Evolutionary conservation across 495 filamentous ascomycete genomes (phyloP).

Genomic region (Sabuloglossum arenarium): DNA sequence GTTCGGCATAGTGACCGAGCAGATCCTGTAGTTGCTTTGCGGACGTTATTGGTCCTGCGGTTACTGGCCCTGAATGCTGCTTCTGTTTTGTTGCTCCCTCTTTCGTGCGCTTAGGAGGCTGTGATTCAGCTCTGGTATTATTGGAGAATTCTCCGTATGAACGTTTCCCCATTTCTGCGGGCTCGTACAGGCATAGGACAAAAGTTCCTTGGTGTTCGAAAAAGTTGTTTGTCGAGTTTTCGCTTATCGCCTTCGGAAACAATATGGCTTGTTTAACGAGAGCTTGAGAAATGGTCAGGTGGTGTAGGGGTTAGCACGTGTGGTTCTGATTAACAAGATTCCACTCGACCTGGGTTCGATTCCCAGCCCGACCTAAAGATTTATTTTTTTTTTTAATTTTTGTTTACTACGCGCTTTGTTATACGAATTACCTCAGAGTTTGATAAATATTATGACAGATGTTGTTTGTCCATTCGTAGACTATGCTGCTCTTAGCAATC

Average conservation of each 20-base stretch:
- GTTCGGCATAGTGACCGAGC: slow-evolving; percentile 47
- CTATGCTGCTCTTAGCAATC: too few species aligned
- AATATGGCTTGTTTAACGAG: not conserved
- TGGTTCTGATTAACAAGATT: not conserved
- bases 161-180: not conserved
- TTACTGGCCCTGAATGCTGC: not conserved
- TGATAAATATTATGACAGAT: too few species aligned
- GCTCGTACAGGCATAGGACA: too few species aligned
- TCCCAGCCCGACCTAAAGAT: slow-evolving; percentile 4
- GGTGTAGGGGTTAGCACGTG: slow-evolving; percentile 3
- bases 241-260: not conserved
- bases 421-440: too few species aligned
- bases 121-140: not conserved
- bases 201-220: too few species aligned
- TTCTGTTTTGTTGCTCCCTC: slow-evolving; percentile 4
- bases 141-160: not conserved
- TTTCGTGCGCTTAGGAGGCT: not conserved
- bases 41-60: slow-evolving; percentile 22
- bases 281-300: not conserved
- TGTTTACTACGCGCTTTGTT: not conserved
- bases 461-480: too few species aligned
- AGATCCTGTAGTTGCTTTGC: slow-evolving; percentile 37
- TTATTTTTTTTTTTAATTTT: not conserved
- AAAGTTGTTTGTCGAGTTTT: not conserved
- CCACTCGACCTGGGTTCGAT: slow-evolving; percentile 3